Evolutionary conservation across 345 rosid genomes (phyloP), one percentile per base, ranked within the genome.

Genomic region (Ricinus communis): DNA sequence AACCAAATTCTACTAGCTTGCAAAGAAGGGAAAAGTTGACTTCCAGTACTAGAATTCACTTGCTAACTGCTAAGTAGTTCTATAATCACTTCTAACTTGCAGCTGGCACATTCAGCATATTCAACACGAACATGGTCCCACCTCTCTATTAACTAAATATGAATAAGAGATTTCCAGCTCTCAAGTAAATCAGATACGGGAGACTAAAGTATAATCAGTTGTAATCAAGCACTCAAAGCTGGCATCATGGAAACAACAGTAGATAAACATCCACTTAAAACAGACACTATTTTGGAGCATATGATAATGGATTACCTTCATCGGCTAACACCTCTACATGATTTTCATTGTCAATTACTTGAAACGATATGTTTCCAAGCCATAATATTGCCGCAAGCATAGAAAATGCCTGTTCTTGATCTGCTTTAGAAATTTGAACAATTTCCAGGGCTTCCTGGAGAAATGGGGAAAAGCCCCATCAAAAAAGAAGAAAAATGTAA

Each of bases 361-460:
- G 81, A 72, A 95, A 95, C 41, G 89, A 84, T 74, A 92, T 80
- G 76, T 95, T 95, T 71, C 99, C 99, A 30, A 95, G 76, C 97
- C 97, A 92, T 55, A 95, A 77, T 40, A 95, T 87, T 7, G 89
- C 91, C n/a, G 96, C 96, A 80, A 95, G 92, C 85, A 90, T 77
- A 64, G 88, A 74, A 86, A 92, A 95, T 51, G 76, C 81, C 60
- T 83, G 85, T 70, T 90, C 97, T 79, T 90, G 96, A 74, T 87
- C 91, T 62, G 88, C 89, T 81, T 84, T 87, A 60, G 77, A 58
- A 76, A 92, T 90, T 60, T 83, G 89, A 80, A 92, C 83, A 65
- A 80, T 79, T 74, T 86, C 91, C 70, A 95, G 75, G 53, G 97
- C 96, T 77, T 90, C 87, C 99, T 95, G 82, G 58, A 64, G 65